Base-by-base conservation (phyloP, 441 rosid species). In the Jatropha podagrica region DNA sequence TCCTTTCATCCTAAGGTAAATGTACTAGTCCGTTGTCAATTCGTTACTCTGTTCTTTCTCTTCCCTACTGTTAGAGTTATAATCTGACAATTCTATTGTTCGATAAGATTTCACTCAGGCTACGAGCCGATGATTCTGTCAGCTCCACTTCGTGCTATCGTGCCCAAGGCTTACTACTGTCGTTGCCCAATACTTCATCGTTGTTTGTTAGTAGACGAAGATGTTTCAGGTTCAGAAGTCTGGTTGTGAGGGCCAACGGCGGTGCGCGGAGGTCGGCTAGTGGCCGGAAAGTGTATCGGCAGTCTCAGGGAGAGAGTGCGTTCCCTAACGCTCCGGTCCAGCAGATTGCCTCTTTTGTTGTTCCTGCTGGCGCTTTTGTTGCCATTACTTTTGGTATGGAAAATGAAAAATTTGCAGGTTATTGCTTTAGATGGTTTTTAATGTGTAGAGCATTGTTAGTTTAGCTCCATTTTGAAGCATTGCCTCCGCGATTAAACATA, bases 321-420 rank as follows among this genome's bases (percentile, higher is more conserved):
- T 75, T 84, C 27, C 71, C 82, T 76, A 83, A 51, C 49, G 85
- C 84, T 84, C 82, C 87, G 9, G 81, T 87, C 32, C 85, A 87
- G 86, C 89, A 86, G 85, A 70, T 89, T 82, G 86, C 90, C n/a
- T 86, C 95, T 0, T 81, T 81, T 44, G 77, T 83, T 38, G 83
- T 80, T 37, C 97, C 97, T 0, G 87, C 92, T 4, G 95, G 87
- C 61, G 86, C 83, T 4, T 83, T 90, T 40, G 73, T 88, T 23
- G 86, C 86, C 10, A 86, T 84, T 77, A 81, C 93, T 40, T 92
- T 90, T 61, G 97, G 98, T 94, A 83, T 77, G 78, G 79, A 44
- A 44, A 44, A 44, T 44, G 48, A 1, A 78, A 66, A 64, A 20
- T 64, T 68, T 65, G 26, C 49, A 59, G 20, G 40, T 37, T 40